Conservation (phyloP, 208 protist species). For the Phytomonas serpens region DNA sequence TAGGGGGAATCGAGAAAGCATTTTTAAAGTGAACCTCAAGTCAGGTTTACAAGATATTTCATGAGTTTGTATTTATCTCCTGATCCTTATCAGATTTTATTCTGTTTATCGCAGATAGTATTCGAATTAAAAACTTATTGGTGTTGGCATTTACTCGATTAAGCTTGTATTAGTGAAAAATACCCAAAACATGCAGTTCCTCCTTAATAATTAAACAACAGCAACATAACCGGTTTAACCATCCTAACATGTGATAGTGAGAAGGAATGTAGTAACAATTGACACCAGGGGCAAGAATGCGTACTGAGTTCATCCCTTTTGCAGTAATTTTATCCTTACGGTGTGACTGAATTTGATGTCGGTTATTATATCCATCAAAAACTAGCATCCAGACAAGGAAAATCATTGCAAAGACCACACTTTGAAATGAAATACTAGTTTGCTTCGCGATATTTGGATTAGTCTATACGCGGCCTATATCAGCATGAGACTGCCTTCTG, state of each 20-base stretch:
- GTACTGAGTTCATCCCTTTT: background rate
- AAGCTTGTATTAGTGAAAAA: background rate
- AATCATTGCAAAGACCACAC: background rate
- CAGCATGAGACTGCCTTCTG: background rate
- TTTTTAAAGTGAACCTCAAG: background rate
- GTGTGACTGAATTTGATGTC: background rate
- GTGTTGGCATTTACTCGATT: conserved; percentile 6
- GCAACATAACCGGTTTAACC: background rate
- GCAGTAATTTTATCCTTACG: background rate
- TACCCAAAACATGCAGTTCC: background rate
- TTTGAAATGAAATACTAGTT: background rate
- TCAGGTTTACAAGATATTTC: background rate
- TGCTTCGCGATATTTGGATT: background rate
- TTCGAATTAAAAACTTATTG: background rate
- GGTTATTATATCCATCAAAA: background rate
- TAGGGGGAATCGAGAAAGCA: conserved; percentile 1
- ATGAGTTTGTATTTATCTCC: conserved; percentile 4
- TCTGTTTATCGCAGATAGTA: background rate
- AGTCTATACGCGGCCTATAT: background rate
- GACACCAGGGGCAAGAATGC: conserved; percentile 1
- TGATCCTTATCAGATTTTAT: background rate
- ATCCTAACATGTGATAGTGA: background rate
- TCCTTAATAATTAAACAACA: background rate
- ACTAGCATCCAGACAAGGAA: conserved; percentile 1
- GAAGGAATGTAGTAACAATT: background rate